A percentile compares a stretch with the other conserved stretches of the same genome.
These are phyloP conservation scores for Mimosa pudica DNA, from an alignment of 306 rosid genomes.

Conservation along the genomic window DNA sequence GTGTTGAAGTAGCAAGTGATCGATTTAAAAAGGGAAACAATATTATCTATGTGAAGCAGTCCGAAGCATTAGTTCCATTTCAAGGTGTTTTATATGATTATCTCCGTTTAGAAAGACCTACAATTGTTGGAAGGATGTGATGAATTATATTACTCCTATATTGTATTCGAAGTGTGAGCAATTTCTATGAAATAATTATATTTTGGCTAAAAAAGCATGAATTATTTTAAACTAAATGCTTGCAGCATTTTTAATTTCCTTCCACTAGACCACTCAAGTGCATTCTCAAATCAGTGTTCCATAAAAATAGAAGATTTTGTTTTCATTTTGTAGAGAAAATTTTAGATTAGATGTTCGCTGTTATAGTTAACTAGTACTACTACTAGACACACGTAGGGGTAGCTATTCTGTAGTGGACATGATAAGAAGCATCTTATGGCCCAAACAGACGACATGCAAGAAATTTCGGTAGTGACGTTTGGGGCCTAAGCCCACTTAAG, in stretches of 20 bases:
- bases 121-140: conserved; percentile 12
- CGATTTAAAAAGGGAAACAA: conserved; percentile 51
- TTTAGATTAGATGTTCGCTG: too few relatives aligned
- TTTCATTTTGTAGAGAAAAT: too few relatives aligned
- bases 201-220: not conserved
- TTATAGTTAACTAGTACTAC: too few relatives aligned
- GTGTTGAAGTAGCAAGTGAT: conserved; percentile 39
- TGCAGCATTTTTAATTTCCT: not conserved
- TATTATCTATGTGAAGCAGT: conserved; percentile 57
- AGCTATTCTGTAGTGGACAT: too few relatives aligned
- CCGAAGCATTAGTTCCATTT: conserved; percentile 38
- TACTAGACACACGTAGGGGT: too few relatives aligned
- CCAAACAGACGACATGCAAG: too few relatives aligned
- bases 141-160: not conserved
- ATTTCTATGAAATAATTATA: not conserved
- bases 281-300: not conserved
- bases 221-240: not conserved
- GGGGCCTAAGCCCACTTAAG: too few relatives aligned
- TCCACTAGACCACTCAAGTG: not conserved
- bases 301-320: too few relatives aligned
- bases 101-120: conserved; percentile 75
- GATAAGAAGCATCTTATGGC: too few relatives aligned
- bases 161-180: not conserved
- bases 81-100: conserved; percentile 82
- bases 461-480: too few relatives aligned